A percentile compares a stretch with the other conserved stretches of the same genome.
Conservation (phyloP, 2,329 filamentous ascomycete species). For the Colletotrichum karsti region DNA sequence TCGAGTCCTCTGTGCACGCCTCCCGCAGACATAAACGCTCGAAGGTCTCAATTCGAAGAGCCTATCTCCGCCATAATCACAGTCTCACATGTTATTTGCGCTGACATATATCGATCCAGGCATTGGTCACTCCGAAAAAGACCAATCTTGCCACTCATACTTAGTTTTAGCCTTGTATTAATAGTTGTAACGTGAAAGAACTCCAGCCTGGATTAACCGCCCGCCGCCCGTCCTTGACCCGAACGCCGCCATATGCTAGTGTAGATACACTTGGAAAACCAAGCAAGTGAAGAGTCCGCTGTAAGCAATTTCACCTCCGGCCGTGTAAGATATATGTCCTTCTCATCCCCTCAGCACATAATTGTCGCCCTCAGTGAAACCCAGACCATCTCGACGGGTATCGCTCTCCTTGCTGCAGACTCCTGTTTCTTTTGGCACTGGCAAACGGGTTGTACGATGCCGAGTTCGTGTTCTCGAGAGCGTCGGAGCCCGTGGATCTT, state of each 20-base stretch:
- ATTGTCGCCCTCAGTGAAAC: slow-evolving; percentile 28
- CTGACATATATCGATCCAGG: too few species aligned
- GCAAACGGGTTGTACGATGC: slow-evolving; percentile 47
- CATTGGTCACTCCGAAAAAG: too few species aligned
- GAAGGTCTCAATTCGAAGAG: too few species aligned
- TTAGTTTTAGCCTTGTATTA: not conserved
- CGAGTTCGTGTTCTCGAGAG: slow-evolving; percentile 22
- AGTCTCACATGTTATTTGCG: too few species aligned
- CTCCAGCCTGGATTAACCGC: not conserved
- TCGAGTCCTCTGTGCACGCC: too few species aligned
- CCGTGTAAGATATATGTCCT: not conserved
- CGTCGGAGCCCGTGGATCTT: slow-evolving; percentile 30
- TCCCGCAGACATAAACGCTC: too few species aligned
- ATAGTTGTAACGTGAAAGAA: not conserved
- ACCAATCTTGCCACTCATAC: too few species aligned
- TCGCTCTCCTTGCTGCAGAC: slow-evolving; percentile 46
- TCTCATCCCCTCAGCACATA: not conserved
- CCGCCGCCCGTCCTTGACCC: slow-evolving; percentile 1
- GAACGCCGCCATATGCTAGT: slow-evolving; percentile 23
- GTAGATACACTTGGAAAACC: not conserved
- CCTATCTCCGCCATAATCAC: too few species aligned
- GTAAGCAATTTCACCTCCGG: not conserved
- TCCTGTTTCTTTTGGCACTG: slow-evolving; percentile 43
- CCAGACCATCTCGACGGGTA: slow-evolving; percentile 41
- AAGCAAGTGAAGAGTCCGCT: not conserved